A percentile compares a stretch with the other conserved stretches of the same genome.
These are phyloP conservation scores for Triadica sebifera DNA, from an alignment of 345 rosid species.

Conservation along the genomic window DNA sequence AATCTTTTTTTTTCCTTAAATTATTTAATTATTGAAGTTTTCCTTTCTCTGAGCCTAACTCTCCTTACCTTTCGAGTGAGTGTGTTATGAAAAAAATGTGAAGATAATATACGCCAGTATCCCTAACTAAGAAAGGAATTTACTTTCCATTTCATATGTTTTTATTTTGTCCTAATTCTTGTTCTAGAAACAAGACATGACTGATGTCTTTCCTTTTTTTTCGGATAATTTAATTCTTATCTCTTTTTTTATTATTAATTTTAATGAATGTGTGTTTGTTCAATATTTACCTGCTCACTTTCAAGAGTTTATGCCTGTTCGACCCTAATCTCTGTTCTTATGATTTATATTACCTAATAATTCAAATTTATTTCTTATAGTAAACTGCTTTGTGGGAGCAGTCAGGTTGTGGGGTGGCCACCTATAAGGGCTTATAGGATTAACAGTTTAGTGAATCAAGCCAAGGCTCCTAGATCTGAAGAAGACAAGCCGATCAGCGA, in stretches of 20 bases:
- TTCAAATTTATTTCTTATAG: neutral
- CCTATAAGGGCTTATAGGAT: slow-evolving; percentile 32
- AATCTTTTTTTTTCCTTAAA: neutral
- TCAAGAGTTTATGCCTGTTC: neutral
- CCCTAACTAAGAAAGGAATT: neutral
- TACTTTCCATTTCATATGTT: too few relatives aligned
- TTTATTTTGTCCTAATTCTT: too few relatives aligned
- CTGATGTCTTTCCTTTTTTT: neutral
- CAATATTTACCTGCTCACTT: neutral
- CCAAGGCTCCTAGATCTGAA: slow-evolving; percentile 36
- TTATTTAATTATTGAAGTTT: neutral
- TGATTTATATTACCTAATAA: neutral
- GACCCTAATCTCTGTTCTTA: neutral
- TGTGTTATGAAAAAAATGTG: neutral
- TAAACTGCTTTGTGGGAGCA: slow-evolving; percentile 22
- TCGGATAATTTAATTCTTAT: too few relatives aligned
- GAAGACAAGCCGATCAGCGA: slow-evolving; percentile 45
- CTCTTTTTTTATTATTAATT: neutral
- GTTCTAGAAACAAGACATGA: neutral
- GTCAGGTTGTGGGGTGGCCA: slow-evolving; percentile 42
- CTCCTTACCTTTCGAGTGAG: neutral
- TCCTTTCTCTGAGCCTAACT: neutral
- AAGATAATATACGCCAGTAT: neutral
- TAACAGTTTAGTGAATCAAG: slow-evolving; percentile 30
- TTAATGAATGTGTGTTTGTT: neutral